These are phyloP conservation scores for Fomitopsis pinicola DNA, from an alignment of 1,284 basidiomycete species.

Conservation along the genomic window DNA sequence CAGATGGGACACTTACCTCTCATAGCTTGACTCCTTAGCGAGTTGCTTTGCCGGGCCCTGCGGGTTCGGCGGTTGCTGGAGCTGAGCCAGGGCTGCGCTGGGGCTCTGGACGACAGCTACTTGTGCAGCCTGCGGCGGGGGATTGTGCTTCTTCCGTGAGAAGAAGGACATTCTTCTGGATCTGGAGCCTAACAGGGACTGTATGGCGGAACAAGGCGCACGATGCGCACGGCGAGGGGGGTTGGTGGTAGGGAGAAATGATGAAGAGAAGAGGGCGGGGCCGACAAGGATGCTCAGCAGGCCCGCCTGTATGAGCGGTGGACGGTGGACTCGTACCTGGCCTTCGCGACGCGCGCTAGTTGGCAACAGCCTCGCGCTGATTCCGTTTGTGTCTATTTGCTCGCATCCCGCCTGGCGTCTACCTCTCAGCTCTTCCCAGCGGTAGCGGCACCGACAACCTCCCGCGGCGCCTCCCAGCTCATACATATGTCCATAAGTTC, in stretches of 20 bases:
- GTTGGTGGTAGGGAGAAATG: slow-evolving; percentile 12
- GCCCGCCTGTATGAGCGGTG: slow-evolving; percentile 21
- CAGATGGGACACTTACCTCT: slow-evolving; percentile 22
- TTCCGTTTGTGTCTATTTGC: slow-evolving; percentile 14
- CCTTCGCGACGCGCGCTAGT: slow-evolving; percentile 6
- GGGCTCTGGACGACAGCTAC: slow-evolving; percentile 57
- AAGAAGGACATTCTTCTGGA: slow-evolving; percentile 85
- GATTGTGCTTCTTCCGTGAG: slow-evolving; percentile 70
- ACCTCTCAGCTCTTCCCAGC: not conserved
- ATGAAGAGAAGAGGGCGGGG: not conserved
- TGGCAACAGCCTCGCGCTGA: slow-evolving; percentile 17
- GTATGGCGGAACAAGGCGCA: slow-evolving; percentile 39
- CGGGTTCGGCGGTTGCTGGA: slow-evolving; percentile 23
- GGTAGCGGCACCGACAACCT: not conserved
- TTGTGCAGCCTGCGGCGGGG: slow-evolving; percentile 32
- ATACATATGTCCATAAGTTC: too few species aligned
- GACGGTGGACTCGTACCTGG: slow-evolving; percentile 8
- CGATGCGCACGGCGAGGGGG: slow-evolving; percentile 5
- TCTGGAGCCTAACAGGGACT: slow-evolving; percentile 50
- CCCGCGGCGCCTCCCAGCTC: not conserved
- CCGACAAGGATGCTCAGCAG: slow-evolving; percentile 13
- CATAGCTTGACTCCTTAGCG: slow-evolving; percentile 28
- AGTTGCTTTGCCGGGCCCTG: slow-evolving; percentile 26
- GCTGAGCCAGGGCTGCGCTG: slow-evolving; percentile 56
- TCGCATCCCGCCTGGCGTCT: not conserved